Conservation (phyloP, 768 basidiomycete species). For the Boletus sensibilis region DNA sequence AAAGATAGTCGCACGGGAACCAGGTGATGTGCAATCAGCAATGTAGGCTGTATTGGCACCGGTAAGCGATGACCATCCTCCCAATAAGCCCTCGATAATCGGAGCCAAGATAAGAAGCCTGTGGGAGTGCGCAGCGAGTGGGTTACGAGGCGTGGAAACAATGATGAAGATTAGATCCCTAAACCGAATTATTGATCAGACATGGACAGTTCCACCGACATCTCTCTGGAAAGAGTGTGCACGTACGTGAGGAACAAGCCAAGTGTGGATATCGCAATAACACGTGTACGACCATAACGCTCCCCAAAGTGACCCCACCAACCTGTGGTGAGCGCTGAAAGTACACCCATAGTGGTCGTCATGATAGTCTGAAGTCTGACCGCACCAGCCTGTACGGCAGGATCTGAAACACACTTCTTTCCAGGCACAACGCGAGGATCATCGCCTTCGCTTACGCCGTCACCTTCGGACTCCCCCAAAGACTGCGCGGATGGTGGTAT, state of each 20-base stretch:
- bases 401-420: constrained; percentile 42
- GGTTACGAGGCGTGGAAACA: constrained; percentile 65
- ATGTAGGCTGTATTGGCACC: constrained; percentile 67
- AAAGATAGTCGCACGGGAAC: constrained; percentile 71
- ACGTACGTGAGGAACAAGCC: constrained; percentile 75
- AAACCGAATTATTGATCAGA: constrained; percentile 5
- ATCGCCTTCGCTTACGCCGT: constrained; percentile 35
- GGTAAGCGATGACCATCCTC: constrained; percentile 69
- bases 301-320: constrained; percentile 87
- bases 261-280: constrained; percentile 63
- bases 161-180: constrained; percentile 81
- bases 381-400: constrained; percentile 65
- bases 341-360: constrained; percentile 70
- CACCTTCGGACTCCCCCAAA: constrained; percentile 21
- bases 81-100: constrained; percentile 74
- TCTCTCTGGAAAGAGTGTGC: constrained; percentile 25
- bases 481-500: not conserved
- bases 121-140: constrained; percentile 64
- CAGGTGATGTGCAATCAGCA: constrained; percentile 79
- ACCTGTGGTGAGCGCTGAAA: constrained; percentile 81
- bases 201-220: not conserved
- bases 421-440: constrained; percentile 40
- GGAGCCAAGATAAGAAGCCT: constrained; percentile 76
- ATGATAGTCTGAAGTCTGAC: constrained; percentile 76
- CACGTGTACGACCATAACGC: constrained; percentile 67